Evolutionary conservation across 2,329 filamentous ascomycete genomes (phyloP).

Genomic region (Cladosporium cucumerinum): DNA sequence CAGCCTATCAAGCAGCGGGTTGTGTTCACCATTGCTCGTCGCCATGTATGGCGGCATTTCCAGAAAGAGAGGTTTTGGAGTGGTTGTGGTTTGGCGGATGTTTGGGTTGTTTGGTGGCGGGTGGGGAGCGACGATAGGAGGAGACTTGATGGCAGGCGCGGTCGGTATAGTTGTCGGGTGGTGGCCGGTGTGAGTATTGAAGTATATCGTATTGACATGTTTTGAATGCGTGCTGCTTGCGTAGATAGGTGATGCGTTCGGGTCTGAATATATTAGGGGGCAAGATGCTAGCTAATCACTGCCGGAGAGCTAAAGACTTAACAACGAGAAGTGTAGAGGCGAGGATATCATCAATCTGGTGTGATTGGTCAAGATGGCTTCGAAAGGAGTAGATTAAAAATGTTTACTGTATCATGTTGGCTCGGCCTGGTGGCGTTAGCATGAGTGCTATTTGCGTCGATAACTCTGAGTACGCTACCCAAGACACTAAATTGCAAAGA

Average conservation of each 20-base stretch:
- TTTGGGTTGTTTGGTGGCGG: not conserved
- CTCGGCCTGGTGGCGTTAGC: not conserved
- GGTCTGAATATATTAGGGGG: not conserved
- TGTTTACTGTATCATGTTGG: not conserved
- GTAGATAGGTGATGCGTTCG: not conserved
- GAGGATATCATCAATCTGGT: not conserved
- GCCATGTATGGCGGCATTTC: constrained; percentile 10
- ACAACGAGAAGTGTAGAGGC: not conserved
- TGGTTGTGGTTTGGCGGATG: not conserved
- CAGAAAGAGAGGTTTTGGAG: constrained; percentile 1
- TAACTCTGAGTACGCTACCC: not conserved
- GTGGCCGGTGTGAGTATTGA: not conserved
- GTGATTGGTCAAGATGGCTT: not conserved
- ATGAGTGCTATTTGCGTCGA: not conserved
- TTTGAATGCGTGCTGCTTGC: not conserved
- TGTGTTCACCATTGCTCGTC: constrained; percentile 7
- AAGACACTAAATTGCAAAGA: not conserved
- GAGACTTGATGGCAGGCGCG: not conserved
- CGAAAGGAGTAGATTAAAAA: not conserved
- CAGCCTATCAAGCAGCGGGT: constrained; percentile 11
- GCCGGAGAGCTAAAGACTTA: not conserved
- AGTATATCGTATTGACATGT: not conserved
- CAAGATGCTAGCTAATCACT: not conserved
- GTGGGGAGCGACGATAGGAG: not conserved
- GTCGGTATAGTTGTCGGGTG: not conserved